Base-by-base conservation (phyloP, 2,329 filamentous ascomycete species). In the Penicillium psychrosexuale region DNA sequence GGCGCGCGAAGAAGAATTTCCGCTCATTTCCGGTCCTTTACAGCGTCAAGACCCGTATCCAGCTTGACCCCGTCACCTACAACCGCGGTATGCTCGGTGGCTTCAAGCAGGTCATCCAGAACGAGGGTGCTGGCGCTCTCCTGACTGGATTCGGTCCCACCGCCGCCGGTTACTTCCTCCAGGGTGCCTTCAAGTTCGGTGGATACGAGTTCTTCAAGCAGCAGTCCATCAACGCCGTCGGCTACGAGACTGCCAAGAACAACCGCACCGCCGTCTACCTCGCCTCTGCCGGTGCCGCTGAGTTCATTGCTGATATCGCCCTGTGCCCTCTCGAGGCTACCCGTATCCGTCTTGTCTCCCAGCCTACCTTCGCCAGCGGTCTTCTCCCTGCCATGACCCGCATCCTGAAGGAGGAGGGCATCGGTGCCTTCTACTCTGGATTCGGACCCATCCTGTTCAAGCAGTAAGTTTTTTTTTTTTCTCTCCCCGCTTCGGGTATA, bases 201-300 rank as follows among this genome's bases (percentile, higher is more conserved):
- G 91, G 91, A 75, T 96, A 96, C 78, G 91, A 96, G 81, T 87
- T 95, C 80, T 95, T 96, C 88, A 95, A 96, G 87, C 85, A 92
- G 81, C 89, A 94, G 80, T 84, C 81, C 73, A 94, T 95, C 78
- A 88, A 90, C 82, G 60, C 82, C 61, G 78, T 95, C 70, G 91
- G 91, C 71, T 86, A 86, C 74, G 89, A 92, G 78, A 84, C 81
- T 63, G 89, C 89, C 67, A 82, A 82, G 69, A 83, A 90, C 77
- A 90, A 92, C 85, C 84, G 89, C 68, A 91, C 88, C 60, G 85
- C 84, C 64, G 86, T 93, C 78, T 93, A 93, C 83, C 84, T 91
- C 64, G 88, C 82, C 65, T 83, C 82, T 28, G 78, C 84, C 59
- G 84, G 80, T 60, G 61, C 68, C 63, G 84, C 83, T 67, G 84